Percentiles rank a stretch among this genome's conserved stretches.
These are phyloP conservation scores for Ceratobasidium papillatum DNA, from an alignment of 1,284 basidiomycete species.

Conservation along the genomic window DNA sequence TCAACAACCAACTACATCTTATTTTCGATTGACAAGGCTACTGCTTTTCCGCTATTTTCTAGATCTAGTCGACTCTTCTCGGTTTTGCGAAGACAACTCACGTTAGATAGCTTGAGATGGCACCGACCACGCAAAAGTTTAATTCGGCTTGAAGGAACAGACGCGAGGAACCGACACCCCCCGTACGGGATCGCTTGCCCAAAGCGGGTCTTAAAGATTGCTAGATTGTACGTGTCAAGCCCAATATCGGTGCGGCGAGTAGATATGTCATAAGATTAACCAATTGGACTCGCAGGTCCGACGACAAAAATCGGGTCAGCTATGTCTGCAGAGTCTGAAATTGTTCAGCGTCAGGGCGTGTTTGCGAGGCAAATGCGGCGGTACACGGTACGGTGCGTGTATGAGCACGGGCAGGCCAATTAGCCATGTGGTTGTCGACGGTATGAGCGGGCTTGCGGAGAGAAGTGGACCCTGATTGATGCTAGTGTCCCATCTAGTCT, in stretches of 20 bases:
- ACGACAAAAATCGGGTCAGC: not conserved
- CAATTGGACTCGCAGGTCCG: conserved; percentile 10
- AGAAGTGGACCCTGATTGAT: conserved; percentile 13
- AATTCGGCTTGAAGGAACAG: not conserved
- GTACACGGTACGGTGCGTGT: not conserved
- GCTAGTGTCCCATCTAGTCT: not conserved
- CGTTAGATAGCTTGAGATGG: not conserved
- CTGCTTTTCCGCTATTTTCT: not conserved
- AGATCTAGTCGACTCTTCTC: too few species aligned
- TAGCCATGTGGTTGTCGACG: conserved; percentile 27
- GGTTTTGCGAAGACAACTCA: not conserved
- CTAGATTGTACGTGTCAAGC: conserved; percentile 6
- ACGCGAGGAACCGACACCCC: not conserved
- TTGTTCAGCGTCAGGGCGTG: conserved; percentile 12
- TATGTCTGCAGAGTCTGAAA: not conserved
- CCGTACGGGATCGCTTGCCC: not conserved
- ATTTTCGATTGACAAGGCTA: not conserved
- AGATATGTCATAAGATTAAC: not conserved
- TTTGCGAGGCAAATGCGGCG: conserved; percentile 24
- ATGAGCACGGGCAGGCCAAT: conserved; percentile 2
- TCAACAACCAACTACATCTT: not conserved
- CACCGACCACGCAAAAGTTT: not conserved
- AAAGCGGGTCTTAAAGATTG: not conserved
- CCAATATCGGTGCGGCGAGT: not conserved
- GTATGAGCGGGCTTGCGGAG: conserved; percentile 7